Percentiles rank a stretch among this genome's conserved stretches.
These are phyloP conservation scores for Acanthochlamys bracteata DNA, from an alignment of 106 monocot species.

Conservation along the genomic window DNA sequence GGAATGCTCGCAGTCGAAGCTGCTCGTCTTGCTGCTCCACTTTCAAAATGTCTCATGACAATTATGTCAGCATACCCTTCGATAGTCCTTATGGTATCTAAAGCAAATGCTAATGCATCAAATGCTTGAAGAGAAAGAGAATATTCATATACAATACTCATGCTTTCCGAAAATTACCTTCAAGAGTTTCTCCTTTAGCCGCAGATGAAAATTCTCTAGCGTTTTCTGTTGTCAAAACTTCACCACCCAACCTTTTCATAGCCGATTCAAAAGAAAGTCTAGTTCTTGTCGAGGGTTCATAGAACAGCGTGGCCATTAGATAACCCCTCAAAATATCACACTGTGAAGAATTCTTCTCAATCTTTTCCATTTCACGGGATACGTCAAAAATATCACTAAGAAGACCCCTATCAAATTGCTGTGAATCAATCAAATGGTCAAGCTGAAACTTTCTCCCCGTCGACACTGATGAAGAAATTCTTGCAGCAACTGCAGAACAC, in stretches of 20 bases:
- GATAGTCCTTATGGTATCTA: conserved; percentile 98
- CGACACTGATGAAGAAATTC: conserved; percentile 8
- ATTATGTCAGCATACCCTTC: conserved; percentile 98
- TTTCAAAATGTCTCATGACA: conserved; percentile 94
- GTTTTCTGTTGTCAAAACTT: conserved; percentile 96
- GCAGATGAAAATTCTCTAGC: conserved; percentile 97
- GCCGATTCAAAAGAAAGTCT: conserved; percentile 97
- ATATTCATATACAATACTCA: no score
- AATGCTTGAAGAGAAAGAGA: no score
- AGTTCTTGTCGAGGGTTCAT: conserved; percentile 95
- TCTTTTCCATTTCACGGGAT: conserved; percentile 73
- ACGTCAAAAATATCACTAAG: conserved; percentile 75
- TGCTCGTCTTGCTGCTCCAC: conserved; percentile 82
- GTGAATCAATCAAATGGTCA: conserved; percentile 87
- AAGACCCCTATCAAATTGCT: conserved; percentile 74
- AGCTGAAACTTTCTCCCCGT: conserved; percentile 48
- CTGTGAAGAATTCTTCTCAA: conserved; percentile 51
- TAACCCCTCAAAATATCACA: conserved; percentile 63
- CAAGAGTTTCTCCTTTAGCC: conserved; percentile 97
- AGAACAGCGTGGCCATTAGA: conserved; percentile 96
- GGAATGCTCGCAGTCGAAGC: conserved; percentile 68
- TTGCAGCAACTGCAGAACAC: conserved; percentile 9
- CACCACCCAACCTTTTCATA: conserved; percentile 94
- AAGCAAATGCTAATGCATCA: neutral
- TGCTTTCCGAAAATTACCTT: no score